Evolutionary conservation across 2,329 filamentous ascomycete species (phyloP), one percentile per base, ranked within the genome.

Genomic region (Macrophomina pseudophaseolina): DNA sequence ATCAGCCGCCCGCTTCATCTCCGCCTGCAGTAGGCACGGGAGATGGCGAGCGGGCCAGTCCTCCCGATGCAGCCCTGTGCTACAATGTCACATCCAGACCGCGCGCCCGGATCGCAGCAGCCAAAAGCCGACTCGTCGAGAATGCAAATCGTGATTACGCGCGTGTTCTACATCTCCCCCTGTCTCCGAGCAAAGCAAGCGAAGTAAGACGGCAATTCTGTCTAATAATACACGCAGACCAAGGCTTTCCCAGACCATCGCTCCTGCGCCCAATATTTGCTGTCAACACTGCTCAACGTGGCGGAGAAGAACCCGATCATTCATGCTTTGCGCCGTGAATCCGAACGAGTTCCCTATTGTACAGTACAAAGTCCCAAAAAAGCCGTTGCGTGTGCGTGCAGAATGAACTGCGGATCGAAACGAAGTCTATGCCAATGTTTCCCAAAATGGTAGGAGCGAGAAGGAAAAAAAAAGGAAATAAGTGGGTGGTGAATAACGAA

Each of bases 391-490:
- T 54, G 53, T 66, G 52, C 54, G 64, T 66, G 54, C 64, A 66
- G 53, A 51, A 35, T 44, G 64, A 59, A 53, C 64, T 53, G 64
- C 64, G 64, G 30, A 6, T 14, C 16, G 64, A 65, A 65, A 46
- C 32, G 51, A 71, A 70, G 73, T 70, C 73, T 74, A 71, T 76
- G 72, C 68, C 69, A 65, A 71, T 72, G 71, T 73, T 71, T 74
- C 71, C 46, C 42, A 64, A 44, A 64, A 18, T 42, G 49, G 48
- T 32, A n/a, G 48, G 11, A n/a, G 28, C 40, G 28, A 64, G 53
- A 11, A 42, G 8, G 23, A 44, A 16, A 11, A 53, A 42, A 53
- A 40, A 18, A 52, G 14, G 42, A 46, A 6, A 23, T 14, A 38
- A 18, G 54, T 46, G 54, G 54, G 54, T 23, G 23, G 23, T 46